A percentile compares a stretch with the other conserved stretches of the same genome.
These are phyloP conservation scores for Aspergillus texensis DNA, from an alignment of 2,329 filamentous ascomycete genomes.

Conservation along the genomic window DNA sequence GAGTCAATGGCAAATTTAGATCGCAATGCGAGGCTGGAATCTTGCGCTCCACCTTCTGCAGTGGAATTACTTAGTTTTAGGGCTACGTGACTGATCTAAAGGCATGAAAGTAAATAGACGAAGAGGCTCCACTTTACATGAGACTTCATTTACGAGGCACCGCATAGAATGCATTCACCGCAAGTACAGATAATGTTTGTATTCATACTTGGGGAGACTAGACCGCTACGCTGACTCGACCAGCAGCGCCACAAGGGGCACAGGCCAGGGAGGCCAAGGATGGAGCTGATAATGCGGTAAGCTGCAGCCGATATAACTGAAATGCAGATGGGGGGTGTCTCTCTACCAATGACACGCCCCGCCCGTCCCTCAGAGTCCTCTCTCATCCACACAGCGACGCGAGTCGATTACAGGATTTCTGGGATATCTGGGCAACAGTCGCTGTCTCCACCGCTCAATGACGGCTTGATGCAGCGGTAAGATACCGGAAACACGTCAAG, in stretches of 20 bases:
- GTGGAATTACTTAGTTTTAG: background rate
- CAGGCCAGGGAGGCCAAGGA: background rate
- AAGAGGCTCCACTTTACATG: constrained; percentile 1
- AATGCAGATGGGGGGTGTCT: background rate
- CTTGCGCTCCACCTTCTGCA: background rate
- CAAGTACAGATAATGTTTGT: background rate
- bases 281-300: constrained; percentile 2
- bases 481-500: background rate
- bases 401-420: constrained; percentile 4
- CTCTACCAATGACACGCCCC: background rate
- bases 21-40: constrained; percentile 2
- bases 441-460: background rate
- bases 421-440: background rate
- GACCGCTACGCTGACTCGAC: constrained; percentile 3
- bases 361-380: background rate
- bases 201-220: background rate
- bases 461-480: background rate
- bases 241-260: constrained; percentile 4
- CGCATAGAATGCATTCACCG: background rate
- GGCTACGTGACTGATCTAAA: constrained; percentile 7
- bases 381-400: background rate
- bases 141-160: background rate
- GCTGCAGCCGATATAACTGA: background rate
- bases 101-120: background rate
- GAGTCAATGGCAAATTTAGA: background rate